These are phyloP conservation scores for Gossypium gossypioides DNA, from an alignment of 441 rosid genomes.

Conservation along the genomic window DNA sequence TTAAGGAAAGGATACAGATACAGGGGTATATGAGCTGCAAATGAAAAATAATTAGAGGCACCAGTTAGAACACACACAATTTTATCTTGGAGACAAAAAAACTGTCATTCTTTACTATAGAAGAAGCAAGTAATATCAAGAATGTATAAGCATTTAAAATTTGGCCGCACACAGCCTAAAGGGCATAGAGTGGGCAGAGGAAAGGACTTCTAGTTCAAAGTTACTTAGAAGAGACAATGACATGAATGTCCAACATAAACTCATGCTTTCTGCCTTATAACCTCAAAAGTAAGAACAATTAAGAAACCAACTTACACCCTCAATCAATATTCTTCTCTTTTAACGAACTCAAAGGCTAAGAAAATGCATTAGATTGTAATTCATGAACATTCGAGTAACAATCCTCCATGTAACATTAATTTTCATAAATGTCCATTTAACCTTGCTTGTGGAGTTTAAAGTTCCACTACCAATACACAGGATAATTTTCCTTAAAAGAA, in stretches of 20 bases:
- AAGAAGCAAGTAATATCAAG: not conserved
- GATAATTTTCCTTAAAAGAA: not conserved
- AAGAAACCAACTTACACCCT: not conserved
- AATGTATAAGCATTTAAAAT: not conserved
- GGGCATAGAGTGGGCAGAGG: not conserved
- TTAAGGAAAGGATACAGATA: conserved; percentile 93
- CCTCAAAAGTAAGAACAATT: not conserved
- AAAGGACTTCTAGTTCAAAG: not conserved
- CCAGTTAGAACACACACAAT: not conserved
- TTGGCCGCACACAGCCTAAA: not conserved
- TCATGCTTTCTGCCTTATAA: not conserved
- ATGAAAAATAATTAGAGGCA: conserved; percentile 4
- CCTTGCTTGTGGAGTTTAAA: not conserved
- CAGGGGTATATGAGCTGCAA: conserved; percentile 90
- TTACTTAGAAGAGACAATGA: not conserved
- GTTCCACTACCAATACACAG: not conserved
- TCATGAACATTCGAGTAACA: not conserved
- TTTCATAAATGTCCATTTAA: not conserved
- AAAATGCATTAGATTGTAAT: not conserved
- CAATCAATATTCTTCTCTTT: not conserved
- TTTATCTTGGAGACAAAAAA: not conserved
- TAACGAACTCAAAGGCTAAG: not conserved
- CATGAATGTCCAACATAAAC: not conserved
- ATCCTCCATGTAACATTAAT: not conserved
- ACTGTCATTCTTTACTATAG: not conserved